A percentile compares a stretch with the other conserved stretches of the same genome.
Conservation (phyloP, 768 basidiomycete species). For the Chalciporus piperatus region DNA sequence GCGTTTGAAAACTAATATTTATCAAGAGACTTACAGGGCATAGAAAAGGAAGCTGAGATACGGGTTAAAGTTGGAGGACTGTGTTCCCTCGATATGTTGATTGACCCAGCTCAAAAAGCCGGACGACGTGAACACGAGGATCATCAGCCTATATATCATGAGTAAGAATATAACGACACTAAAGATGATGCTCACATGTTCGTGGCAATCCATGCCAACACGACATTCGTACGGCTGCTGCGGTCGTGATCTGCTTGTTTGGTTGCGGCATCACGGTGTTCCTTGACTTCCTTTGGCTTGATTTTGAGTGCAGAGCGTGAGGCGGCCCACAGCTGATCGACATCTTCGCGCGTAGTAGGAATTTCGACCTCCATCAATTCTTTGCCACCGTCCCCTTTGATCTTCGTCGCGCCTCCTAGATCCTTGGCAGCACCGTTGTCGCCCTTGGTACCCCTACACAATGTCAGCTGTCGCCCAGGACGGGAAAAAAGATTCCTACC, state of each 20-base stretch:
- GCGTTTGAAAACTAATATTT: not conserved
- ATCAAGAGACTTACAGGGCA: slow-evolving; percentile 41
- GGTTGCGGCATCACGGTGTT: slow-evolving; percentile 82
- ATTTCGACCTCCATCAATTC: slow-evolving; percentile 85
- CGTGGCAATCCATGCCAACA: slow-evolving; percentile 77
- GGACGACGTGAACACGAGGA: slow-evolving; percentile 70
- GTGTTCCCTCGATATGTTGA: slow-evolving; percentile 47
- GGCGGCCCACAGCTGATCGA: slow-evolving; percentile 83
- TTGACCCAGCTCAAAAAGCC: slow-evolving; percentile 76
- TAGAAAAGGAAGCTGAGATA: slow-evolving; percentile 83
- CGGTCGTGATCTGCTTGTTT: slow-evolving; percentile 87
- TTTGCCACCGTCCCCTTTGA: slow-evolving; percentile 81
- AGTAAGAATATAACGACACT: not conserved
- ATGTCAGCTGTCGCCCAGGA: slow-evolving; percentile 2
- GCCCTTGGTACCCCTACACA: slow-evolving; percentile 79
- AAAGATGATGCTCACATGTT: slow-evolving; percentile 61
- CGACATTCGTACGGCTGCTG: slow-evolving; percentile 82
- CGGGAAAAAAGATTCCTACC: slow-evolving; percentile 30
- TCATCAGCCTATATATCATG: slow-evolving; percentile 50
- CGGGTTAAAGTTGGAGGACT: slow-evolving; percentile 74
- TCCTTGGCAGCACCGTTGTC: slow-evolving; percentile 88
- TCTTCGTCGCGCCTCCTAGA: slow-evolving; percentile 86
- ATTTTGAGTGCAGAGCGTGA: slow-evolving; percentile 66
- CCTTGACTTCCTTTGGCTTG: slow-evolving; percentile 68
- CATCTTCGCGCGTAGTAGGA: slow-evolving; percentile 79